phyloP scores from a whole-genome alignment of 345 rosid species.

The Eucalyptus paniculata region DNA sequence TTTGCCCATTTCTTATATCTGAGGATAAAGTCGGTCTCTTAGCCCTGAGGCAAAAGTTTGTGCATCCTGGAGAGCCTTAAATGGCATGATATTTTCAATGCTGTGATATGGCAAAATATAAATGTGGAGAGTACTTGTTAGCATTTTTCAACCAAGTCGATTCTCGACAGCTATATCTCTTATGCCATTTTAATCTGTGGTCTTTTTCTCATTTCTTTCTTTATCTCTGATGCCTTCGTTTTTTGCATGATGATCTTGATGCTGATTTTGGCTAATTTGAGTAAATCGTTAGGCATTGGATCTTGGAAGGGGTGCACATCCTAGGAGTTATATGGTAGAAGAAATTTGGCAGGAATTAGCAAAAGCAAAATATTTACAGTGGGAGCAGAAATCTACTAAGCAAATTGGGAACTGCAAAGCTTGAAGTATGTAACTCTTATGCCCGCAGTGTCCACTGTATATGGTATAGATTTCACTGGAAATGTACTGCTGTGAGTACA shows the following conservation, averaged over 20 bases:
- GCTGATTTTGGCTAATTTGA: neutral
- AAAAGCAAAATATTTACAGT: constrained; percentile 70
- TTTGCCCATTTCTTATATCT: neutral
- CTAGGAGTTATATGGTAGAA: constrained; percentile 59
- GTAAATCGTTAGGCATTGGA: constrained; percentile 47
- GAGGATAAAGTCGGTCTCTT: neutral
- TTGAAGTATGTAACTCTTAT: constrained; percentile 61
- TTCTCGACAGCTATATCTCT: neutral
- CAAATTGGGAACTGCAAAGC: constrained; percentile 65
- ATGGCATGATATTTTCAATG: neutral
- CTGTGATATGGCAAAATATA: neutral
- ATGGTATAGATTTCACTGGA: neutral
- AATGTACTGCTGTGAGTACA: neutral
- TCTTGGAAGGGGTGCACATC: constrained; percentile 67
- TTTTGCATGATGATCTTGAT: neutral
- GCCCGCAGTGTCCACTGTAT: neutral
- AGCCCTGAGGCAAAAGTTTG: neutral
- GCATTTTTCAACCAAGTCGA: neutral
- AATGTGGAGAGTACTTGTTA: neutral
- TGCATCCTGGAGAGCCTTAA: neutral
- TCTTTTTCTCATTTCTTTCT: neutral
- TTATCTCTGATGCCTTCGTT: neutral
- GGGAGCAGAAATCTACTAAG: constrained; percentile 58
- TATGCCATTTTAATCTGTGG: neutral
- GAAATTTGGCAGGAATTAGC: constrained; percentile 90